Conservation (phyloP, 2,329 filamentous ascomycete species). For the Venturia carpophila region DNA sequence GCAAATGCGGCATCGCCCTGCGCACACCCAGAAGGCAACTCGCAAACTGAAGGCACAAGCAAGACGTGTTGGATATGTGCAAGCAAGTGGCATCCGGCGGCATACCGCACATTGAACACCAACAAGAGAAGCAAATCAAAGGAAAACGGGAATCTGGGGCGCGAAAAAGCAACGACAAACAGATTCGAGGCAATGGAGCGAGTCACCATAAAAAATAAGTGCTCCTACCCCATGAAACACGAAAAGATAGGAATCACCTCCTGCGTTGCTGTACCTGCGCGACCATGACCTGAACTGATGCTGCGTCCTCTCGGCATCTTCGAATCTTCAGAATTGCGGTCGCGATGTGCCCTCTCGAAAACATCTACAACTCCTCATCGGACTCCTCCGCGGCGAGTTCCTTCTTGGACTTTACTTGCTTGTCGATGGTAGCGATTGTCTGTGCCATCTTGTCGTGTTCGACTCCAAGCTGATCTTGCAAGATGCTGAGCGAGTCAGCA, state of each 20-base stretch:
- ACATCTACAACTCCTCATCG: constrained; percentile 8
- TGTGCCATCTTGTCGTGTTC: background rate
- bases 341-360: background rate
- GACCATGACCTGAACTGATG: constrained; percentile 8
- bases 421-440: background rate
- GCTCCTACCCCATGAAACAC: background rate
- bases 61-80: constrained; percentile 3
- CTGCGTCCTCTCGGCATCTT: constrained; percentile 5
- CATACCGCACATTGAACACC: background rate
- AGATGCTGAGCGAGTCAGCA: background rate
- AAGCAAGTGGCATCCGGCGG: background rate
- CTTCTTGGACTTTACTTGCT: background rate
- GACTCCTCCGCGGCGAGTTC: background rate
- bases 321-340: background rate
- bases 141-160: background rate
- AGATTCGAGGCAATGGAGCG: background rate
- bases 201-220: constrained; percentile 2
- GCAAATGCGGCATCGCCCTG: background rate
- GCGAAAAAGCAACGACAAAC: background rate
- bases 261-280: background rate
- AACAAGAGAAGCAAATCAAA: background rate
- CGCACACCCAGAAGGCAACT: background rate
- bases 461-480: constrained; percentile 2
- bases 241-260: background rate
- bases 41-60: background rate